Evolutionary conservation across 164 flowering plant species (phyloP).

Genomic region (Platanus orientalis): DNA sequence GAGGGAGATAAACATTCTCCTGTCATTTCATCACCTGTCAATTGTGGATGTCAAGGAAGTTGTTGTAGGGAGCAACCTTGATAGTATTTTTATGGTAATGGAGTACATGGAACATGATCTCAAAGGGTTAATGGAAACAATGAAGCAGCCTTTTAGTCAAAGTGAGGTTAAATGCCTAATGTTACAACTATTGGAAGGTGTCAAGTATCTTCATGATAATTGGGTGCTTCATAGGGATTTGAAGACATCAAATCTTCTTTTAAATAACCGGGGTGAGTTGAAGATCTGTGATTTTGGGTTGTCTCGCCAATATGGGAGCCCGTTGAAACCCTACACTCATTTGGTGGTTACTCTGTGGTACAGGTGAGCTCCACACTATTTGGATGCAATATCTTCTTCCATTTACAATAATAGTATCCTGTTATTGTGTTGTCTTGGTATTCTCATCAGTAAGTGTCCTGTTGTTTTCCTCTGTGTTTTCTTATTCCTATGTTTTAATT

Average conservation of each 20-base stretch:
- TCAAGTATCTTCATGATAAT: conserved; percentile 69
- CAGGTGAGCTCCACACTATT: conserved; percentile 36
- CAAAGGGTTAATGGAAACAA: conserved; percentile 50
- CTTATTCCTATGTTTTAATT: too few species aligned
- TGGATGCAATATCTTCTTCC: background rate
- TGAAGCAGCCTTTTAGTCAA: conserved; percentile 59
- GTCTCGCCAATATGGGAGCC: conserved; percentile 80
- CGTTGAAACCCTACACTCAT: conserved; percentile 62
- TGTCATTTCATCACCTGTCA: conserved; percentile 60
- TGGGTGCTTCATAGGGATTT: conserved; percentile 87
- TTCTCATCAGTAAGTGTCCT: too few species aligned
- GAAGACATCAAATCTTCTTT: conserved; percentile 72
- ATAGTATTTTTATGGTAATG: conserved; percentile 68
- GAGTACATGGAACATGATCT: conserved; percentile 84
- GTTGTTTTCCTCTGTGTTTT: too few species aligned
- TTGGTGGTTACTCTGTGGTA: conserved; percentile 85
- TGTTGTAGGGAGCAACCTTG: conserved; percentile 43
- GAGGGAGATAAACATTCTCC: conserved; percentile 74
- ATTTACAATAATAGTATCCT: too few species aligned
- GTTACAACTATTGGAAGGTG: conserved; percentile 74
- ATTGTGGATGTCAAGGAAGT: conserved; percentile 70
- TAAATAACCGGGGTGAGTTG: conserved; percentile 65
- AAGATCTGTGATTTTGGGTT: conserved; percentile 84
- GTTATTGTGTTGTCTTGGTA: too few species aligned
- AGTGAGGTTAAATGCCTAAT: conserved; percentile 77